Percentiles rank a stretch among this genome's conserved stretches.
Evolutionary conservation across 2,329 filamentous ascomycete species (phyloP).

Genomic region (Xylaria sp.): DNA sequence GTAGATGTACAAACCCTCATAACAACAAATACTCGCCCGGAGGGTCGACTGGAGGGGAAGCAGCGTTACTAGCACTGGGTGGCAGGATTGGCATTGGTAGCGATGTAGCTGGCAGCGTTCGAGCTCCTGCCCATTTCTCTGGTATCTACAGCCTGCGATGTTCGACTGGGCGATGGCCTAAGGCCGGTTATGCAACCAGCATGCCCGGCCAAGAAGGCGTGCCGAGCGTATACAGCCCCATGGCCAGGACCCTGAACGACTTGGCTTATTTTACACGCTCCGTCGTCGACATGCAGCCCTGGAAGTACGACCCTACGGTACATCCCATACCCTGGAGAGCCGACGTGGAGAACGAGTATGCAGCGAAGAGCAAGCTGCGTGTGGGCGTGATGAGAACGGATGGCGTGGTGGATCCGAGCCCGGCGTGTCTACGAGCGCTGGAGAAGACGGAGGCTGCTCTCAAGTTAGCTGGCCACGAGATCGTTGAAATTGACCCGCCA

Average conservation of each 20-base stretch:
- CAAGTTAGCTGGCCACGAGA: constrained; percentile 71
- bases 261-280: constrained; percentile 81
- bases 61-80: constrained; percentile 77
- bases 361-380: constrained; percentile 64
- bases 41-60: constrained; percentile 86
- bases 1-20: constrained; percentile 79
- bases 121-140: constrained; percentile 84
- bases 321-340: constrained; percentile 82
- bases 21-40: constrained; percentile 83
- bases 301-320: constrained; percentile 85
- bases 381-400: constrained; percentile 80
- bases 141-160: constrained; percentile 87
- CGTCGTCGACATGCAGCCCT: constrained; percentile 80
- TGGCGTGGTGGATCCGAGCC: constrained; percentile 81
- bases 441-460: constrained; percentile 72
- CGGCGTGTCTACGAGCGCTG: constrained; percentile 79
- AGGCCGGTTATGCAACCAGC: constrained; percentile 78
- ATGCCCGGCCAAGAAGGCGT: constrained; percentile 94
- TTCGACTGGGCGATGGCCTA: constrained; percentile 88
- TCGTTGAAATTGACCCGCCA: constrained; percentile 66
- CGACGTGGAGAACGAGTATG: constrained; percentile 61
- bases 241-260: constrained; percentile 84
- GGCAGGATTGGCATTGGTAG: constrained; percentile 88
- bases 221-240: constrained; percentile 86
- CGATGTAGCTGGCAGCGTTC: constrained; percentile 87